Base-by-base conservation (phyloP, 768 basidiomycete species). In the Trametes elegans region DNA sequence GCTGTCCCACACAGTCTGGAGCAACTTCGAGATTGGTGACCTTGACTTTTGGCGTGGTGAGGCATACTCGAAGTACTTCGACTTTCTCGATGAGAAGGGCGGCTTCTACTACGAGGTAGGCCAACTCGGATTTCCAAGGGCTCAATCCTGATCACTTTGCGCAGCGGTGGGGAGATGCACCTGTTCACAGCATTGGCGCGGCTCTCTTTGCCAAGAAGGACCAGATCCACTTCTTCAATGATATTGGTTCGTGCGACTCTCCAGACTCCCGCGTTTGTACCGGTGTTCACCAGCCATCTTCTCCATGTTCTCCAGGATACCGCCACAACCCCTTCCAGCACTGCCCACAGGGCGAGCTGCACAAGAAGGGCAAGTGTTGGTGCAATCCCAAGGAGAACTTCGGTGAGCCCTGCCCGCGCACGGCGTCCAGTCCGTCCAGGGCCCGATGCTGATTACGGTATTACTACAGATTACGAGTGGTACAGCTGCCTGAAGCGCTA, bases 281-380 rank as follows among this genome's bases (percentile, higher is more conserved):
- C 2, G 4, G 36, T 54, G 23, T 18, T 34, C 24, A 16, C 16
- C 27, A 29, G 14, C 16, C 18, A 29, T 26, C n/a, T 8, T 19
- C 11, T 4, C 13, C n/a, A 3, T n/a, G 13, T 10, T 19, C 14
- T 23, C 4, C 49, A 68, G 67, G 86, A 3, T 98, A 97, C 68
- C 80, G 85, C 29, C 94, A 98, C 64, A 87, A 92, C 62, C 93
- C 93, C 10, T 98, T 98, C 82, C 90, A 93, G 69, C 93, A 93
- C 69, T 93, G 95, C 68, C 87, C 88, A 0, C 82, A 85, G 70
- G 86, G 84, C n/a, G 79, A 76, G n/a, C 68, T 80, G 7, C 92
- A 93, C 71, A 74, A 75, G 45, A 78, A 77, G 55, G 91, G 91
- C 31, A 93, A 88, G 66, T 96, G 94, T 64, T 93, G 89, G 82